These are phyloP conservation scores for Ashbya aceris DNA, from an alignment of 1,139 yeast species.

Conservation along the genomic window DNA sequence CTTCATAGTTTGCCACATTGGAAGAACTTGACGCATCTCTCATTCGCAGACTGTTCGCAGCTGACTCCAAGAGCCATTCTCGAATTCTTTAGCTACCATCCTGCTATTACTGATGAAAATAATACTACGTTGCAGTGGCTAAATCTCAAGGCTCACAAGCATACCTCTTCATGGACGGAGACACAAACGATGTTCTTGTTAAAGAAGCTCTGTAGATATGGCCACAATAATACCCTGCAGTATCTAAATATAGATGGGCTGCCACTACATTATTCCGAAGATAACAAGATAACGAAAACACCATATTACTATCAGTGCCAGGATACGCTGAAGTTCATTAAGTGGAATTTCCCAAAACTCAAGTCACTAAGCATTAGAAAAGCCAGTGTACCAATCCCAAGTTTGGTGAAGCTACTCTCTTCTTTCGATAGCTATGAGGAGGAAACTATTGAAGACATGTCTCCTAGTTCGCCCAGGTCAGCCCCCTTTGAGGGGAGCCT, in stretches of 20 bases:
- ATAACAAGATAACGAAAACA: slow-evolving; percentile 13
- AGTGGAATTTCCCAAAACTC: slow-evolving; percentile 44
- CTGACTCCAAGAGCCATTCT: slow-evolving; percentile 67
- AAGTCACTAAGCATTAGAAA: slow-evolving; percentile 54
- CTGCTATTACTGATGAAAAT: slow-evolving; percentile 46
- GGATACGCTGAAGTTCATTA: slow-evolving; percentile 46
- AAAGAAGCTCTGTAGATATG: slow-evolving; percentile 35
- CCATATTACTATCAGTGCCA: slow-evolving; percentile 27
- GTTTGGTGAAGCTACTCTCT: slow-evolving; percentile 40
- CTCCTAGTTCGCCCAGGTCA: background rate
- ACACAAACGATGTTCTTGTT: slow-evolving; percentile 50
- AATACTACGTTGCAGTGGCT: slow-evolving; percentile 55
- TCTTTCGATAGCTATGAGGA: slow-evolving; percentile 19
- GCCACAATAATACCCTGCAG: slow-evolving; percentile 33
- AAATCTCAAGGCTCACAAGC: slow-evolving; percentile 65
- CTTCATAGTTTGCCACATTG: slow-evolving; percentile 39
- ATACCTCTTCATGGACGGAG: slow-evolving; percentile 53
- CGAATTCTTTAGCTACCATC: slow-evolving; percentile 64
- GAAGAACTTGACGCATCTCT: slow-evolving; percentile 63
- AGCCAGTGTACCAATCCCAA: slow-evolving; percentile 42
- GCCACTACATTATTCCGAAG: slow-evolving; percentile 34
- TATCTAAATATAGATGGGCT: slow-evolving; percentile 66
- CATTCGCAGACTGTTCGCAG: slow-evolving; percentile 70
- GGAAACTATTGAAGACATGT: slow-evolving; percentile 11
- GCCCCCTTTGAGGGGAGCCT: background rate